Base-by-base conservation (phyloP, 331 rosid species). In the Stylosanthes scabra region DNA sequence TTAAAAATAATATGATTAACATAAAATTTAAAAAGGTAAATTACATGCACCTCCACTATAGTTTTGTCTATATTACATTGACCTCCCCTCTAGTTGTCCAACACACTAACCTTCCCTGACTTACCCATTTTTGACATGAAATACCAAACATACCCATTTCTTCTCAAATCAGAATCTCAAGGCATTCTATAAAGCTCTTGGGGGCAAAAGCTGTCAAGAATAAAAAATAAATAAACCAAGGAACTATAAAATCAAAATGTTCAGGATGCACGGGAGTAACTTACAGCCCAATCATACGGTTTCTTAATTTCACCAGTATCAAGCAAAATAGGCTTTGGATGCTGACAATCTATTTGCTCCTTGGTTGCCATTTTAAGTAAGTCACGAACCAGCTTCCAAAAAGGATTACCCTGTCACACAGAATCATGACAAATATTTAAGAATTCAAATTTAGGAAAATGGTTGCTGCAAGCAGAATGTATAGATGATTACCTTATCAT, bases 211-310 rank as follows among this genome's bases (percentile, higher is more conserved):
- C 37, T 51, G 62, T 27, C 34, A 37, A 50, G 39, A 74, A 28
- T 50, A 68, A 39, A 66, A 54, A 15, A 40, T 11, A n/a, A 66
- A 63, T 63, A 28, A 63, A 13, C 16, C n/a, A 31, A 64, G 41
- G 71, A 59, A 60, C 59, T 14, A 59, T 44, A 69, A 57, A 40
- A 69, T 37, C 37, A 52, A 3, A 51, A 70, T 41, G 29, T 64
- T 58, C 57, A 42, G 66, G 66, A 46, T 20, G 34, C 16, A 44
- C 9, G 61, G 70, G 61, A 69, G 40, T 34, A 64, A 89, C 97
- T 82, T 87, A 93, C 98, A 60, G 98, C 97, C 98, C 98, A 93
- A 14, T 91, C 92, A 86, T 93, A 93, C 5, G 98, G 97, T 81
- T 69, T 42, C 71, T 80, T 84, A 97, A 93, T 91, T 87, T 87